Percentiles rank a stretch among this genome's conserved stretches.
Conservation (phyloP, 2,329 filamentous ascomycete species). For the Cercospora sp. region DNA sequence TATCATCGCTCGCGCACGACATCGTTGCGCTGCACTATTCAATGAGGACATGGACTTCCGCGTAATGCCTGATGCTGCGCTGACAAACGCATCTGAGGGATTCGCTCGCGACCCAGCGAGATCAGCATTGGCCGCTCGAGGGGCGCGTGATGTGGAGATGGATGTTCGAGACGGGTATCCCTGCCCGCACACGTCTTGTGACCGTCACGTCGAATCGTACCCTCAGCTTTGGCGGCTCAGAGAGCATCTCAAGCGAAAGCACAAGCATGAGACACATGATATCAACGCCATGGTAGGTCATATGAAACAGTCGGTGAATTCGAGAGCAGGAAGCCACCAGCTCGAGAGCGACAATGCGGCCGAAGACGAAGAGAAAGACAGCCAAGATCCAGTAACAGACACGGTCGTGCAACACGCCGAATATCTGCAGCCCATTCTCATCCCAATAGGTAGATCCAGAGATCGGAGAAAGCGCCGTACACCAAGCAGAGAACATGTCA, state of each 20-base stretch:
- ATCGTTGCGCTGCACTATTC: conserved; percentile 75
- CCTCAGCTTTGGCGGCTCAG: conserved; percentile 34
- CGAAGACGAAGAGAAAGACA: not conserved
- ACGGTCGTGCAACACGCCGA: not conserved
- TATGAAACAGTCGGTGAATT: not conserved
- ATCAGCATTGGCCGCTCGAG: conserved; percentile 26
- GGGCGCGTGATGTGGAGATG: not conserved
- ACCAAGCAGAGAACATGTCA: conserved; percentile 9
- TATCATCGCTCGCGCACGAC: conserved; percentile 67
- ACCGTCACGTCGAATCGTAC: conserved; percentile 31
- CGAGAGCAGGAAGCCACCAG: not conserved
- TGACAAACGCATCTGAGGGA: not conserved
- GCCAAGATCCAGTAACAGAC: not conserved
- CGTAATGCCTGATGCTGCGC: conserved; percentile 25
- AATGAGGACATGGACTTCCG: conserved; percentile 61
- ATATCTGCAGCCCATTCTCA: conserved; percentile 10
- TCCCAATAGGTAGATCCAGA: conserved; percentile 10
- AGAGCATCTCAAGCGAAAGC: conserved; percentile 38
- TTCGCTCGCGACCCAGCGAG: not conserved
- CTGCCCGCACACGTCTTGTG: conserved; percentile 35
- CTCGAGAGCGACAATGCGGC: not conserved
- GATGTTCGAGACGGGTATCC: not conserved
- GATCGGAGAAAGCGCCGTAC: conserved; percentile 5
- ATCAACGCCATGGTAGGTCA: conserved; percentile 8
- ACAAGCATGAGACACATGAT: conserved; percentile 28